Evolutionary conservation across 192 early-diverging fungal species (phyloP).

Genomic region (Backusella luteola): DNA sequence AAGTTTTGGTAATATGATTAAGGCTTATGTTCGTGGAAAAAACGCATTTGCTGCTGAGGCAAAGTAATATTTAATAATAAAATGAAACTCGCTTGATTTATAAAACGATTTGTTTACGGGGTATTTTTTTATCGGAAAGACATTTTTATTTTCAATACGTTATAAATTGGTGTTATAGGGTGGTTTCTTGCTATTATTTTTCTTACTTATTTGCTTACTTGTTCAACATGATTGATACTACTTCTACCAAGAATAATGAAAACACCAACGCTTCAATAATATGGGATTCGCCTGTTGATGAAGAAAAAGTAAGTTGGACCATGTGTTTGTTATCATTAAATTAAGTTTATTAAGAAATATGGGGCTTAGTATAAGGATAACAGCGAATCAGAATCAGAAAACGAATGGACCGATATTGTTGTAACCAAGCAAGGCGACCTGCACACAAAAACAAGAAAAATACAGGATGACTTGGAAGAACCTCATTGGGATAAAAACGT

Average conservation of each 20-base stretch:
- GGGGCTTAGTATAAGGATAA: neutral
- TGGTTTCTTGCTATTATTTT: neutral
- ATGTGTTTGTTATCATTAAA: neutral
- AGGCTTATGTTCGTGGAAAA: neutral
- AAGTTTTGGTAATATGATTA: conserved; percentile 17
- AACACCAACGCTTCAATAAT: neutral
- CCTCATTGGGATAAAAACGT: neutral
- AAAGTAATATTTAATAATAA: neutral
- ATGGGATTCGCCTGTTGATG: neutral
- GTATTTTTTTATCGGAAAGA: conserved; percentile 8
- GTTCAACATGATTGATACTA: neutral
- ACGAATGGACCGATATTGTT: conserved; percentile 4
- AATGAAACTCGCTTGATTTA: neutral
- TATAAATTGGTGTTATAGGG: neutral
- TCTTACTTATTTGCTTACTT: neutral
- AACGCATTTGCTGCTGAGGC: conserved; percentile 10
- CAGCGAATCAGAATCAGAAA: conserved; percentile 2
- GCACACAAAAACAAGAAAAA: neutral
- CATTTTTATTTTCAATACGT: neutral
- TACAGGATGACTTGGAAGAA: conserved; percentile 10
- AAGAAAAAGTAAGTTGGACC: neutral
- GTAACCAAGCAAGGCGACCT: neutral
- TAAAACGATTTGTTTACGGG: neutral
- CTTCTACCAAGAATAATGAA: neutral
- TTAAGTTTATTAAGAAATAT: neutral